Conservation (phyloP, 192 early-diverging fungal genomes). For the Pilaira anomala region DNA sequence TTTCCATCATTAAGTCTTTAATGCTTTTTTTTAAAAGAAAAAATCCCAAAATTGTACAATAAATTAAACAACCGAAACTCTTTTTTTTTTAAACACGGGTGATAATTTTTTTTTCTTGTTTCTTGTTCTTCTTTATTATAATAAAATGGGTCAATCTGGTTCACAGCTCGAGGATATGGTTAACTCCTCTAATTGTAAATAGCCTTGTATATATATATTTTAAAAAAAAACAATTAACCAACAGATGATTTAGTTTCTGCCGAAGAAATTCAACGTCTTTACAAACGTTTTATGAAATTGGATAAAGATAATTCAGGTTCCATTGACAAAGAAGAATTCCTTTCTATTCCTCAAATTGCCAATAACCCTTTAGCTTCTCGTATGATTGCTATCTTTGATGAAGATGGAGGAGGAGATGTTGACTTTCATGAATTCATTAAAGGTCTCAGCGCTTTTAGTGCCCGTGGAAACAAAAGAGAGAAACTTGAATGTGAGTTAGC, state of each 20-base stretch:
- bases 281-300: constrained; percentile 97
- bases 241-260: constrained; percentile 61
- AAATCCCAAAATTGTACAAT: too few relatives aligned
- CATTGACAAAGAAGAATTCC: constrained; percentile 97
- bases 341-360: constrained; percentile 94
- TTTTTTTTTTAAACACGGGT: too few relatives aligned
- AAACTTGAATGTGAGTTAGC: constrained; percentile 83
- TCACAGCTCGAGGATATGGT: constrained; percentile 79
- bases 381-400: constrained; percentile 96
- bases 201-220: not conserved
- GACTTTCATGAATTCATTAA: constrained; percentile 99
- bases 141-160: constrained; percentile 59
- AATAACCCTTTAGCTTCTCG: constrained; percentile 96
- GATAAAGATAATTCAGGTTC: constrained; percentile 97
- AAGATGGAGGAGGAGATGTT: constrained; percentile 96
- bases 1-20: constrained; percentile 85
- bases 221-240: not conserved
- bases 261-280: constrained; percentile 95
- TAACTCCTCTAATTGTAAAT: constrained; percentile 75
- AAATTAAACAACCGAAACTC: too few relatives aligned
- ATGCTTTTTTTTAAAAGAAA: not conserved
- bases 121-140: too few relatives aligned
- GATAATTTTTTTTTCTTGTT: too few relatives aligned
- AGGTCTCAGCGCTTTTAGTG: constrained; percentile 91
- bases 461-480: constrained; percentile 91